Evolutionary conservation across 2,329 filamentous ascomycete species (phyloP), one percentile per base, ranked within the genome.

Genomic region (Aspergillus quadricinctus): DNA sequence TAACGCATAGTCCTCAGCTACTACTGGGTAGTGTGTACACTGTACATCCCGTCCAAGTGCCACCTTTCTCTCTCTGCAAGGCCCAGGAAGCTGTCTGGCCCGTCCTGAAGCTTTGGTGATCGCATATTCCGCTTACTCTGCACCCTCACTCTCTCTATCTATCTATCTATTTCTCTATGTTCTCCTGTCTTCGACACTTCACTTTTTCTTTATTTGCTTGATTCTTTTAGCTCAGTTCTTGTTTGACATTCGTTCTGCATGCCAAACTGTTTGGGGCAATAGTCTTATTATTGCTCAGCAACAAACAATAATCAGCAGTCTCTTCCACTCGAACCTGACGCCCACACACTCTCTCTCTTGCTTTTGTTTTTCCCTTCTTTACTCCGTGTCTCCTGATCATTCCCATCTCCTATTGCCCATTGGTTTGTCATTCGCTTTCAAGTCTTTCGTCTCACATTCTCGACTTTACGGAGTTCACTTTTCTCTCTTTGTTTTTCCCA

Each of bases 191-290:
- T 31, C 25, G 25, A 19, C 43, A 23, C 43, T 37, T 48, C 45
- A 49, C 48, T 27, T 25, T 19, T 43, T 54, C 31, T 54, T 40
- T 7, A 50, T 51, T 35, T 50, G n/a, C n/a, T n/a, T n/a, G n/a
- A n/a, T n/a, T n/a, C n/a, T n/a, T n/a, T n/a, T n/a, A n/a, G n/a
- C 14, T 14, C 14, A 7, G 31, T 37, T 19, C 49, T 53, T 51
- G 11, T 25, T 40, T 27, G 25, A 27, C 4, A 17, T 27, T 43
- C 25, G 19, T 52, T 27, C 28, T 25, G 50, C 43, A n/a, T 19
- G 48, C 54, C 31, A 37, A 37, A 5, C 31, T 27, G 25, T 35
- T 17, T 17, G 6, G 11, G 25, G 31, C 31, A 17, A 11, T 35
- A 6, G 31, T 35, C 31, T 17, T 37, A 7, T 37, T 17, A 37